Percentiles rank a stretch among this genome's conserved stretches.
Conservation (phyloP, 75 land plant species). For the Pinus tabuliformis region DNA sequence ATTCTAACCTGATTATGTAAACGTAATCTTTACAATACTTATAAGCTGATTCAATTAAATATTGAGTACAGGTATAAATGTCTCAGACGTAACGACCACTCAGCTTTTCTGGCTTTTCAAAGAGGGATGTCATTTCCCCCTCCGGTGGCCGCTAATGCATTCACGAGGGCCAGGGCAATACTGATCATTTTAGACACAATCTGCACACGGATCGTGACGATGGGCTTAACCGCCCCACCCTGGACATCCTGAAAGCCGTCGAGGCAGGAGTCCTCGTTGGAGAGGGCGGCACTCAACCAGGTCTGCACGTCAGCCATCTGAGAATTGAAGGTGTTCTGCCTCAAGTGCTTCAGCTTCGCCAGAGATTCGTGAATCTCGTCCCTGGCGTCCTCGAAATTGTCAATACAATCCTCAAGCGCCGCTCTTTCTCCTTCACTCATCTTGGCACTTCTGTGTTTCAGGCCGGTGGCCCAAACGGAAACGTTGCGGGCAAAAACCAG, state of each 20-base stretch:
- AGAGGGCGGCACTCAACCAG: constrained; percentile 13
- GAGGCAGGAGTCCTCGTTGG: constrained; percentile 5
- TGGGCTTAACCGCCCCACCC: background rate
- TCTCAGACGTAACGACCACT: too few relatives aligned
- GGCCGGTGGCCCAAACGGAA: background rate
- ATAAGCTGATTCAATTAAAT: too few relatives aligned
- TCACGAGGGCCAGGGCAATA: too few relatives aligned
- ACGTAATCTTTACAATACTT: too few relatives aligned
- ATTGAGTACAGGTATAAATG: too few relatives aligned
- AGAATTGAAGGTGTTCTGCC: background rate
- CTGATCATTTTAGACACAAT: too few relatives aligned
- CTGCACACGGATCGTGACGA: too few relatives aligned
- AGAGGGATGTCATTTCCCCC: too few relatives aligned
- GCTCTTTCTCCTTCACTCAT: background rate
- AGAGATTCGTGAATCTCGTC: background rate
- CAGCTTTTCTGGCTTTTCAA: too few relatives aligned
- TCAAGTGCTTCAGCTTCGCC: constrained; percentile 8
- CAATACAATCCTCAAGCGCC: background rate
- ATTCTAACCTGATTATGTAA: too few relatives aligned
- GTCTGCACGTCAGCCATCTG: constrained; percentile 12
- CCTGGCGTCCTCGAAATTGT: background rate
- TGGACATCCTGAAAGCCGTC: background rate
- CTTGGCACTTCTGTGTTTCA: too few relatives aligned
- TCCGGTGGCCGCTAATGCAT: too few relatives aligned
- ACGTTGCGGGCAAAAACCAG: background rate